Conservation (phyloP, 2,329 filamentous ascomycete genomes). For the Trichoderma koningii region DNA sequence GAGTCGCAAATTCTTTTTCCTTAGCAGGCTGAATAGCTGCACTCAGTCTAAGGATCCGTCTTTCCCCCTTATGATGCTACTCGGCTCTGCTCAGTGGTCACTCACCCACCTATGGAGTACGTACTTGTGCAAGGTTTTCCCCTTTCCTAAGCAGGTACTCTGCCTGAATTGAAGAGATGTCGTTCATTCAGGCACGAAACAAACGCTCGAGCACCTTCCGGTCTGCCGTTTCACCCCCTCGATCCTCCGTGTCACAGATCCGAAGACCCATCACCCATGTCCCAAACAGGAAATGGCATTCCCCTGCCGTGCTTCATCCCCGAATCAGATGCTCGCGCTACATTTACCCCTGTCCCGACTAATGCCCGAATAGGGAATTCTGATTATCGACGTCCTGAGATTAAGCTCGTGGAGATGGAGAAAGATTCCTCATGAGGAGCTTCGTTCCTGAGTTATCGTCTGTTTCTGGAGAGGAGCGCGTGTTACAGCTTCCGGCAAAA, state of each 20-base stretch:
- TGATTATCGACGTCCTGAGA: conserved; percentile 11
- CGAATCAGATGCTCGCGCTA: not conserved
- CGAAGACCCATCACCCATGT: not conserved
- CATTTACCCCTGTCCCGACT: not conserved
- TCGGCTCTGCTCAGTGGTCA: too few relatives aligned
- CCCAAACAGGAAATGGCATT: conserved; percentile 2
- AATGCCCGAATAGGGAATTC: conserved; percentile 17
- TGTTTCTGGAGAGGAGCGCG: not conserved
- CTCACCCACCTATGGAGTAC: too few relatives aligned
- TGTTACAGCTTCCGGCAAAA: not conserved
- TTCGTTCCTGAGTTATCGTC: not conserved
- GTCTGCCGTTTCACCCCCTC: not conserved
- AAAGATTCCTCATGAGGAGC: conserved; percentile 23
- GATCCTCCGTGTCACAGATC: not conserved
- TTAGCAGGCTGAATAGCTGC: too few relatives aligned
- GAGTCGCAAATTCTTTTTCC: not conserved
- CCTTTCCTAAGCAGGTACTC: too few relatives aligned
- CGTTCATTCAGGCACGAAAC: too few relatives aligned
- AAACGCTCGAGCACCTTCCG: too few relatives aligned
- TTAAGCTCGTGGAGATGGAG: not conserved
- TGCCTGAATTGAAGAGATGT: too few relatives aligned
- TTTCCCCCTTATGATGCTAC: too few relatives aligned
- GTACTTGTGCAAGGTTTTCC: too few relatives aligned
- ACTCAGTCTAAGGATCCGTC: too few relatives aligned
- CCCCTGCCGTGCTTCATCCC: not conserved